A percentile compares a stretch with the other conserved stretches of the same genome.
Conservation (phyloP, 2,329 filamentous ascomycete genomes). For the Hypoxylon sp. region DNA sequence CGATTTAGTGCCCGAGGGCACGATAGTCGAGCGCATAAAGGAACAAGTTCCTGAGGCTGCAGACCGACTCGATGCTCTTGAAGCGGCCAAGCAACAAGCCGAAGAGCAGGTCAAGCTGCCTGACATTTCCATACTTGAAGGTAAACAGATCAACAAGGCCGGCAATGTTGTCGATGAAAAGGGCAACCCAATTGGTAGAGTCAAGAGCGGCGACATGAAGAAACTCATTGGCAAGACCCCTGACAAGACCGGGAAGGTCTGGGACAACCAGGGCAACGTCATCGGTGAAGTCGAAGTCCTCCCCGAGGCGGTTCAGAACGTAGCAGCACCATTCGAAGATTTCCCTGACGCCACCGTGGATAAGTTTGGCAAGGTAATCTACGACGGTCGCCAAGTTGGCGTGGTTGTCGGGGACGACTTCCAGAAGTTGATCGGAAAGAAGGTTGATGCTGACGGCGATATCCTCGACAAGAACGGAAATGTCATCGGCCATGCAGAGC, state of each 20-base stretch:
- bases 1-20: constrained; percentile 61
- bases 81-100: constrained; percentile 42
- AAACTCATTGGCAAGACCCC: constrained; percentile 59
- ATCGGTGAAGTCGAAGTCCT: constrained; percentile 58
- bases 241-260: constrained; percentile 60
- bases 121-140: constrained; percentile 54
- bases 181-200: constrained; percentile 59
- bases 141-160: constrained; percentile 59
- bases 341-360: constrained; percentile 55
- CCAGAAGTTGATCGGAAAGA: constrained; percentile 54
- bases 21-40: constrained; percentile 54
- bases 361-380: constrained; percentile 56
- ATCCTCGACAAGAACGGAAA: constrained; percentile 55
- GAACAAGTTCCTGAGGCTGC: constrained; percentile 52
- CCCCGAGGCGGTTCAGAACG: constrained; percentile 54
- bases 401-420: constrained; percentile 57
- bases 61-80: constrained; percentile 51
- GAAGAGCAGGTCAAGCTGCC: constrained; percentile 43
- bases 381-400: constrained; percentile 54
- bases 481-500: constrained; percentile 53
- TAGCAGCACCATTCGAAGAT: constrained; percentile 54
- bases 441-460: constrained; percentile 55
- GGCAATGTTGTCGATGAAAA: constrained; percentile 61
- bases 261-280: constrained; percentile 52
- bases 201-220: constrained; percentile 58